phyloP scores from a whole-genome alignment of 2,329 filamentous ascomycete genomes.

The Xenoacremonium recifei region DNA sequence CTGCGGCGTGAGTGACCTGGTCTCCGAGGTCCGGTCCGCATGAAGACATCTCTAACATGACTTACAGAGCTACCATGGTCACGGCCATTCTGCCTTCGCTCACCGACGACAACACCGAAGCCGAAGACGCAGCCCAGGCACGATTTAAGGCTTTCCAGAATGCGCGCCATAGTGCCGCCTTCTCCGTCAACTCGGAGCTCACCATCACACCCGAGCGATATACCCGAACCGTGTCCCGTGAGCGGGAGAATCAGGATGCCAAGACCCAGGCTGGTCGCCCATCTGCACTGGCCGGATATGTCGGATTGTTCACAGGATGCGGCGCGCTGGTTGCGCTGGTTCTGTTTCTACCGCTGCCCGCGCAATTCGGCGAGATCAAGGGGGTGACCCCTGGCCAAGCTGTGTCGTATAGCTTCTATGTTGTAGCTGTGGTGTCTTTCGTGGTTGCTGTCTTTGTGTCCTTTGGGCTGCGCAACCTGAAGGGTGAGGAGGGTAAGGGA shows the following conservation, averaged over 20 bases:
- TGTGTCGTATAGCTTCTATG: conserved; percentile 82
- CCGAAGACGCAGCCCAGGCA: conserved; percentile 22
- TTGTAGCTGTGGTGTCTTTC: conserved; percentile 73
- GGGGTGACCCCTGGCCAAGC: conserved; percentile 73
- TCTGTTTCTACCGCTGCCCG: conserved; percentile 84
- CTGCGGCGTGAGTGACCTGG: conserved; percentile 73
- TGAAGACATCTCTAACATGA: conserved; percentile 14
- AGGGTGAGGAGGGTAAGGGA: conserved; percentile 76
- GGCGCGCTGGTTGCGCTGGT: conserved; percentile 82
- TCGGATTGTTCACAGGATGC: conserved; percentile 89
- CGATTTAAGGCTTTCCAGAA: conserved; percentile 36
- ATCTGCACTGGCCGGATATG: conserved; percentile 74
- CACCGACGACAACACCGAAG: conserved; percentile 48
- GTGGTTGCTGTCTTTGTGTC: conserved; percentile 73
- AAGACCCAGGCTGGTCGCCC: conserved; percentile 42
- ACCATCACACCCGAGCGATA: conserved; percentile 71
- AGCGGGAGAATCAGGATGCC: conserved; percentile 20
- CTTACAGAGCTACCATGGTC: conserved; percentile 79
- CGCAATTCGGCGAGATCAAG: conserved; percentile 67
- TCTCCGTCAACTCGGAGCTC: conserved; percentile 70
- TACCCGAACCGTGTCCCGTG: conserved; percentile 34
- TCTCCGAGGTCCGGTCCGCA: background rate
- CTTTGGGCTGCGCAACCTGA: conserved; percentile 67
- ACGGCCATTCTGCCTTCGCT: conserved; percentile 84
- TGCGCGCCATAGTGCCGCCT: conserved; percentile 57